These are phyloP conservation scores for Ramalina peruviana DNA, from an alignment of 495 filamentous ascomycete genomes.

Conservation along the genomic window DNA sequence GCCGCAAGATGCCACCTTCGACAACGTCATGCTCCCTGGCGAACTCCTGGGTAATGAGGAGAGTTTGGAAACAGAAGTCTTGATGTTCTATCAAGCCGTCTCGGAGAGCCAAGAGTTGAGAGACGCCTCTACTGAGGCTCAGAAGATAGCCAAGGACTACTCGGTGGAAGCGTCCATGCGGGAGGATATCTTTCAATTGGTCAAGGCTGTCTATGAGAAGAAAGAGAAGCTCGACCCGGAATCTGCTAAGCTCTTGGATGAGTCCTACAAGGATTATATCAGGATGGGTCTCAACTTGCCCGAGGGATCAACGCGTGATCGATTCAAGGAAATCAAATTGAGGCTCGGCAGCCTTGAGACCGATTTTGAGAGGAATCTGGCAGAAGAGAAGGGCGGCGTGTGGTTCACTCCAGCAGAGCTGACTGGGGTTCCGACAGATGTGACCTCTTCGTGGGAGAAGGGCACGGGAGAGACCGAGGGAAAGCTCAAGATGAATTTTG, in stretches of 20 bases:
- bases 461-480: slow-evolving; percentile 55
- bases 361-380: slow-evolving; percentile 54
- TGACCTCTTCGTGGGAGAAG: slow-evolving; percentile 49
- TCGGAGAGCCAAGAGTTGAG: slow-evolving; percentile 54
- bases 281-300: slow-evolving; percentile 49
- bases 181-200: slow-evolving; percentile 50
- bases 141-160: slow-evolving; percentile 54
- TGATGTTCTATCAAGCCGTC: slow-evolving; percentile 71
- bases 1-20: slow-evolving; percentile 50
- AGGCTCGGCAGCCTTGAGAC: slow-evolving; percentile 49
- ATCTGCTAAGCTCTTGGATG: slow-evolving; percentile 48
- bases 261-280: slow-evolving; percentile 53
- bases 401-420: slow-evolving; percentile 51
- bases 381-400: slow-evolving; percentile 52
- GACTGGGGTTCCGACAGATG: slow-evolving; percentile 49
- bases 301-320: slow-evolving; percentile 43
- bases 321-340: slow-evolving; percentile 66
- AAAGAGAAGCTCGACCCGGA: slow-evolving; percentile 49
- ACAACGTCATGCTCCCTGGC: slow-evolving; percentile 48
- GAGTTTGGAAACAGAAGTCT: slow-evolving; percentile 43
- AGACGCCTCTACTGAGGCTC: slow-evolving; percentile 54
- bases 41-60: slow-evolving; percentile 53
- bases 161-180: slow-evolving; percentile 53
- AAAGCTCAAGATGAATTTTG: slow-evolving; percentile 52
- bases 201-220: slow-evolving; percentile 46